phyloP scores from a whole-genome alignment of 2,329 filamentous ascomycete species.

The Xylogone sp. region DNA sequence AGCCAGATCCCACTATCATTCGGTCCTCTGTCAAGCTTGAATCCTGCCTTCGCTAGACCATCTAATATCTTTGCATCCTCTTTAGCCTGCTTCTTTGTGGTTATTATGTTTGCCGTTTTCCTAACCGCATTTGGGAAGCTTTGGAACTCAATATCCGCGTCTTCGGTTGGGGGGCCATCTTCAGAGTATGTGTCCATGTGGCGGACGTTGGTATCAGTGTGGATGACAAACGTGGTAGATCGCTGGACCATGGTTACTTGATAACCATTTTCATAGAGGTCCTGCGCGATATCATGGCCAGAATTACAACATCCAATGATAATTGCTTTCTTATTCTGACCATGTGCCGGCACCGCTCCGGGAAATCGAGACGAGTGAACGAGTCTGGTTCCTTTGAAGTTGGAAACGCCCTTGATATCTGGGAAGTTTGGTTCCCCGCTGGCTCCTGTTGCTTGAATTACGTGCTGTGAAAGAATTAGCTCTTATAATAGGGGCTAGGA shows the following conservation, averaged over 20 bases:
- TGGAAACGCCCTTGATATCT: slow-evolving; percentile 41
- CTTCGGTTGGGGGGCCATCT: slow-evolving; percentile 54
- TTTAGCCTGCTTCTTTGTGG: slow-evolving; percentile 33
- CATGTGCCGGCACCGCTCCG: slow-evolving; percentile 41
- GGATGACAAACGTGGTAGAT: slow-evolving; percentile 60
- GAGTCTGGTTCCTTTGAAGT: slow-evolving; percentile 53
- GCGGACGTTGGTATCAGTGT: slow-evolving; percentile 41
- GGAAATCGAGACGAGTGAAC: slow-evolving; percentile 60
- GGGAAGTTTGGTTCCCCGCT: slow-evolving; percentile 57
- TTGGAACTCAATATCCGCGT: slow-evolving; percentile 60
- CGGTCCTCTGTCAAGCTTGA: slow-evolving; percentile 53
- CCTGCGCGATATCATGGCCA: slow-evolving; percentile 65
- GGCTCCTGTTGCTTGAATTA: slow-evolving; percentile 43
- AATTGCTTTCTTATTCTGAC: slow-evolving; percentile 54
- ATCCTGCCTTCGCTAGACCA: slow-evolving; percentile 51
- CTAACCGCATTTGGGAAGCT: slow-evolving; percentile 55
- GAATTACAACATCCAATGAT: slow-evolving; percentile 68
- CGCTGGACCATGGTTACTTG: slow-evolving; percentile 68
- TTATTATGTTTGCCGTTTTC: slow-evolving; percentile 52
- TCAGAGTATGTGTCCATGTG: slow-evolving; percentile 36
- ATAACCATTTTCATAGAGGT: slow-evolving; percentile 63
- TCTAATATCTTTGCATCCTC: slow-evolving; percentile 37
- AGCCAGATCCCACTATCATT: slow-evolving; percentile 49
- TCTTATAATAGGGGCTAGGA: too few relatives aligned
- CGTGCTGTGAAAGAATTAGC: slow-evolving; percentile 38